Percentiles rank a stretch among this genome's conserved stretches.
These are phyloP conservation scores for Plantago lanceolata DNA, from an alignment of 305 asterid species.

Conservation along the genomic window DNA sequence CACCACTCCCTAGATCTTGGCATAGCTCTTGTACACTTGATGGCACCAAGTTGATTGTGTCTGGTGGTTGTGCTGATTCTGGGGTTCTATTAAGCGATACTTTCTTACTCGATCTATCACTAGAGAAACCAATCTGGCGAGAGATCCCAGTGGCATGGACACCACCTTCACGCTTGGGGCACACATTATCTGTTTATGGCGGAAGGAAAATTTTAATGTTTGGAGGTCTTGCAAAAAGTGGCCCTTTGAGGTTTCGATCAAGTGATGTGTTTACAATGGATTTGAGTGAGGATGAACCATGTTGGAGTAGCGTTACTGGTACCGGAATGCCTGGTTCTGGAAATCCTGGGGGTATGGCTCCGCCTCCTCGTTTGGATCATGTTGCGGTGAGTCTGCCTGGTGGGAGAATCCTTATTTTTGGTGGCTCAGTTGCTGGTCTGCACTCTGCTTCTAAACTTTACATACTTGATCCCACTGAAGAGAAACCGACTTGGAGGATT, in stretches of 20 bases:
- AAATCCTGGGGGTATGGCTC: conserved; percentile 76
- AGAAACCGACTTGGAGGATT: conserved; percentile 90
- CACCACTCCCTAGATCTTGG: conserved; percentile 90
- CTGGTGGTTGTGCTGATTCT: conserved; percentile 89
- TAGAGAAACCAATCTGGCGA: conserved; percentile 72
- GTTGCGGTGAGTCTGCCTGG: conserved; percentile 89
- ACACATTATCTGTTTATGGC: conserved; percentile 67
- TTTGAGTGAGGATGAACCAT: conserved; percentile 71
- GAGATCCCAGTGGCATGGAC: conserved; percentile 85
- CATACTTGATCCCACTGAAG: conserved; percentile 82
- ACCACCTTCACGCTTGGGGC: conserved; percentile 86
- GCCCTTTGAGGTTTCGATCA: conserved; percentile 75
- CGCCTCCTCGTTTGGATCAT: conserved; percentile 88
- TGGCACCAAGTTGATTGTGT: conserved; percentile 73
- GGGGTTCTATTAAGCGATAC: conserved; percentile 78
- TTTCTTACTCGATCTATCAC: conserved; percentile 70
- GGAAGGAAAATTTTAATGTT: conserved; percentile 81
- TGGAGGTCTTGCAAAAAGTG: conserved; percentile 91
- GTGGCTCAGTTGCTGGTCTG: conserved; percentile 88
- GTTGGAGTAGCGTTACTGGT: conserved; percentile 82
- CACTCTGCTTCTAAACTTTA: conserved; percentile 91
- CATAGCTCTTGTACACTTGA: conserved; percentile 84
- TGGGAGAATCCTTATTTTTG: conserved; percentile 73
- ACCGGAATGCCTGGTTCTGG: conserved; percentile 91
- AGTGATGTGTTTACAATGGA: conserved; percentile 91